These are phyloP conservation scores for Penicillium sp. DNA, from an alignment of 2,329 filamentous ascomycete species.

Conservation along the genomic window DNA sequence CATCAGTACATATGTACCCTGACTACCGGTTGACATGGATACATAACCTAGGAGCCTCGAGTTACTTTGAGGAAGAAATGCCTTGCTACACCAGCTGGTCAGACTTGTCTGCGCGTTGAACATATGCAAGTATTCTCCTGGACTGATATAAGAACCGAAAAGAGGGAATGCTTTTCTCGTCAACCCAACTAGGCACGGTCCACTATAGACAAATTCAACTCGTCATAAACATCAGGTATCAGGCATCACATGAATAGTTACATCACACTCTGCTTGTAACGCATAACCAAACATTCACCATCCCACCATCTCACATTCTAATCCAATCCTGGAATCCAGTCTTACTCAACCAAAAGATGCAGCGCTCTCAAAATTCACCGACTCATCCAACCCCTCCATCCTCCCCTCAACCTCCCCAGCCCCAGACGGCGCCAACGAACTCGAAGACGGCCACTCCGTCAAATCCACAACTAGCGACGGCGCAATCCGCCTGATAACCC, in stretches of 20 bases:
- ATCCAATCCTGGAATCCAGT: background rate
- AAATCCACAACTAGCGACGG: constrained; percentile 32
- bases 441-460: constrained; percentile 28
- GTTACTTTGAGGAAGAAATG: too few species aligned
- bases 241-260: too few species aligned
- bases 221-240: background rate
- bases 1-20: too few species aligned
- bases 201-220: background rate
- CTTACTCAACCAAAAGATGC: background rate
- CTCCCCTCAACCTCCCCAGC: background rate
- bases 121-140: too few species aligned
- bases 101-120: too few species aligned
- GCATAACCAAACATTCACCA: background rate
- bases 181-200: background rate
- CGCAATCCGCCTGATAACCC: constrained; percentile 32
- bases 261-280: too few species aligned
- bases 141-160: background rate
- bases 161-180: background rate
- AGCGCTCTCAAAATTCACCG: constrained; percentile 18
- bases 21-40: too few species aligned
- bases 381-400: constrained; percentile 18
- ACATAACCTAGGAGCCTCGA: too few species aligned
- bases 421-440: background rate
- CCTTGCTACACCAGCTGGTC: too few species aligned
- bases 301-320: background rate